Base-by-base conservation (phyloP, 2,329 filamentous ascomycete species). In the Cladophialophora chaetospira region DNA sequence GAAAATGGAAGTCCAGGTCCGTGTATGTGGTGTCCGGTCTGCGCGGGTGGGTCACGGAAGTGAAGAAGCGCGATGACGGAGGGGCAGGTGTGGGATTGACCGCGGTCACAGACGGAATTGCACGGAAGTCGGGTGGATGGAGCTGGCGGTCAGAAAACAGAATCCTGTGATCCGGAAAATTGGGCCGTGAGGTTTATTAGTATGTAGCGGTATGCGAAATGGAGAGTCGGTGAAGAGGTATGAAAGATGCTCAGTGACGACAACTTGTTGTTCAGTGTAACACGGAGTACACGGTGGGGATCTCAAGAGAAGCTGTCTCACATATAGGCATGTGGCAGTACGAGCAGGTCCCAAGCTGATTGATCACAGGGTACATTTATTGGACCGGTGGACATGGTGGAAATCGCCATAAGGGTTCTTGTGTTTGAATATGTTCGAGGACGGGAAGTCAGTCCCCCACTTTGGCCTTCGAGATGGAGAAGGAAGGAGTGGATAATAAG, bases 161-260 rank as follows among this genome's bases (percentile, higher is more conserved):
- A 44, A 23, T 25, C 19, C 42, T 6, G 13, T 5, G 23, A 15
- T 44, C 23, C 23, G 42, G 42, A 44, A 44, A 6, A 44, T n/a
- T 15, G 19, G 42, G 42, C 21, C 19, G 42, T 23, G 23, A 44
- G 42, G 8, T 25, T 5, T 25, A 15, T 40, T n/a, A 33, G 42
- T 44, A n/a, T 11, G 19, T n/a, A 23, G 13, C 23, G 42, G 42
- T 28, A 44, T 23, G 26, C 23, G 21, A 28, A 23, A 28, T 13
- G 21, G n/a, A 44, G 4, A 44, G 42, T 44, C 42, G 42, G 42
- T 44, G 42, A 26, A 26, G 42, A 44, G n/a, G n/a, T n/a, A n/a
- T n/a, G n/a, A 28, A 28, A 25, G 42, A 5, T 44, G 42, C 10
- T n/a, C 21, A 25, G 23, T 17, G 36, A 38, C 36, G 17, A 44